A percentile compares a stretch with the other conserved stretches of the same genome.
Conservation (phyloP, 306 rosid genomes). For the Herpetospermum pedunculosum region DNA sequence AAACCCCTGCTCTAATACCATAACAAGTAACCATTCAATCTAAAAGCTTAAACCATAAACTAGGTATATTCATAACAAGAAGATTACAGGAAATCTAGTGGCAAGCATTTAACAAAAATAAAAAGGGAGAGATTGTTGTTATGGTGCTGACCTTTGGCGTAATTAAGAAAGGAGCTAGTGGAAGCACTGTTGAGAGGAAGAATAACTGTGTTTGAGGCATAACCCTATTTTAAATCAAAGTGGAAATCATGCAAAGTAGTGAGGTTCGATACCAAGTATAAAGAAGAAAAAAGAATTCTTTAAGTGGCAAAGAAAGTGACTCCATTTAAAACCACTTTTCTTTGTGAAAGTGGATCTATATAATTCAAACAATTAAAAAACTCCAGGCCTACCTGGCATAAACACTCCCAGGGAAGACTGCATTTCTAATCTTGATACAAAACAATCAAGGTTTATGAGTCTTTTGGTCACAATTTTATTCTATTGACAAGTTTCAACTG, state of each 20-base stretch:
- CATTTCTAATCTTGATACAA: not conserved
- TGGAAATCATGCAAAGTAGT: conserved; percentile 8
- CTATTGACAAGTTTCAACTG: not conserved
- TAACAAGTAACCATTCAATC: not conserved
- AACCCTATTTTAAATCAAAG: conserved; percentile 3
- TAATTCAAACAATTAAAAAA: not conserved
- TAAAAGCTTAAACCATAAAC: not conserved
- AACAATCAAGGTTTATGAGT: not conserved
- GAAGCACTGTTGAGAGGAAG: not conserved
- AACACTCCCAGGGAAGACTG: not conserved
- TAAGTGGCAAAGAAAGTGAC: conserved; percentile 5
- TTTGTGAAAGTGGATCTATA: not conserved
- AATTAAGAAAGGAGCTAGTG: conserved; percentile 5
- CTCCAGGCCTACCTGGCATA: not conserved
- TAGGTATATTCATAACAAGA: not conserved
- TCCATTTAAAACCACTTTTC: conserved; percentile 6
- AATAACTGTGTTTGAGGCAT: not conserved
- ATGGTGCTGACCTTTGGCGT: not conserved
- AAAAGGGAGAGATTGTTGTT: not conserved
- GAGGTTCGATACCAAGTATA: not conserved
- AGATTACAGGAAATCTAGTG: not conserved
- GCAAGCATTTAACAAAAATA: not conserved
- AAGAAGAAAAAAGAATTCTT: not conserved
- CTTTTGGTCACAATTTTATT: not conserved
- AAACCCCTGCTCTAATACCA: not conserved